Evolutionary conservation across 2,329 filamentous ascomycete genomes (phyloP).

Genomic region (Colletotrichum lentis): DNA sequence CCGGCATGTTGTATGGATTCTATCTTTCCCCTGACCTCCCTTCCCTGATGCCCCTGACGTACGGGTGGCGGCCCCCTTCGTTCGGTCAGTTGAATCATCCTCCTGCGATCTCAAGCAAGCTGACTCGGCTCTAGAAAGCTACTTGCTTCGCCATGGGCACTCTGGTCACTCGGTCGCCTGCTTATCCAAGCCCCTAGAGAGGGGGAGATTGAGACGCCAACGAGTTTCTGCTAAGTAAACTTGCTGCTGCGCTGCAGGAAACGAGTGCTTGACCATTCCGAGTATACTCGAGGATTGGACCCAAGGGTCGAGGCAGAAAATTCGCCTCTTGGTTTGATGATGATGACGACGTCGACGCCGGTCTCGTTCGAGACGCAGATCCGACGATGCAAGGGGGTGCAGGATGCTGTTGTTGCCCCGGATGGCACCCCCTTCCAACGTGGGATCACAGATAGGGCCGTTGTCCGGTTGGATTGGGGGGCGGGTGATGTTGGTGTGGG

Average conservation of each 20-base stretch:
- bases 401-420: background rate
- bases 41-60: background rate
- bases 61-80: background rate
- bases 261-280: background rate
- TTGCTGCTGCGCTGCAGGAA: background rate
- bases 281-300: background rate
- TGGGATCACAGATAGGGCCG: slow-evolving; percentile 2
- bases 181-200: background rate
- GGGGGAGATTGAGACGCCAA: background rate
- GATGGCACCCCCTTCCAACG: background rate
- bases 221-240: slow-evolving; percentile 9
- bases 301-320: background rate
- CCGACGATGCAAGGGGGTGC: slow-evolving; percentile 22
- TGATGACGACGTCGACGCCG: background rate
- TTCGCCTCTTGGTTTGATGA: background rate
- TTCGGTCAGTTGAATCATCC: background rate
- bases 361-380: background rate
- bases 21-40: too few relatives aligned
- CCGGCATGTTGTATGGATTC: background rate
- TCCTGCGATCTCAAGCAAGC: background rate
- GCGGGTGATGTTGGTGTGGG: background rate
- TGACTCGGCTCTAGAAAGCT: background rate
- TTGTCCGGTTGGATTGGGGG: background rate
- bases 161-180: too few relatives aligned
- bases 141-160: background rate